These are phyloP conservation scores for Microcos paniculata DNA, from an alignment of 345 rosid genomes.

Conservation along the genomic window DNA sequence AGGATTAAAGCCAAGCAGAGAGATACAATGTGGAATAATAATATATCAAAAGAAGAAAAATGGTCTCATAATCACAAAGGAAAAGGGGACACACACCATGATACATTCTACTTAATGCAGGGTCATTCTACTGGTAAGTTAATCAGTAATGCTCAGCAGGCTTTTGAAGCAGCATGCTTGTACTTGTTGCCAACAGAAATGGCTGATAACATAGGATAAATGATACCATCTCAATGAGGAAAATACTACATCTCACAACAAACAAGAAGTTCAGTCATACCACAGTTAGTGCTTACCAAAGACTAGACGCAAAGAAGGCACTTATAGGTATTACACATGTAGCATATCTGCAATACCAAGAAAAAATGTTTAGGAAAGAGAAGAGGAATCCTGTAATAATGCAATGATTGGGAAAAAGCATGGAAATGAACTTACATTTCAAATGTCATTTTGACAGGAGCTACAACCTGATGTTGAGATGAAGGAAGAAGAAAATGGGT, in stretches of 20 bases:
- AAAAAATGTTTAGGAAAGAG: constrained; percentile 19
- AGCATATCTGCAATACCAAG: constrained; percentile 59
- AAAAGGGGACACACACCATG: not conserved
- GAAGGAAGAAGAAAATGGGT: constrained; percentile 6
- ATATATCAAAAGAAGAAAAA: not conserved
- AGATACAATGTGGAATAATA: not conserved
- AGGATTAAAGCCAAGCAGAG: not conserved
- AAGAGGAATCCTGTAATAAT: not conserved
- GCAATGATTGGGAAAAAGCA: not conserved
- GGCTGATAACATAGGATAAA: not conserved
- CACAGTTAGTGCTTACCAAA: constrained; percentile 65
- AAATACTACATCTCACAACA: not conserved
- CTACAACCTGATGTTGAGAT: constrained; percentile 60
- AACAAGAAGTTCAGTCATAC: constrained; percentile 2
- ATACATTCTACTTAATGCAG: not conserved
- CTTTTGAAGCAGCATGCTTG: not conserved
- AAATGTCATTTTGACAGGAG: constrained; percentile 95
- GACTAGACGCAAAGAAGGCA: constrained; percentile 97
- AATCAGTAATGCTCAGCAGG: not conserved
- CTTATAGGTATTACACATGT: constrained; percentile 94
- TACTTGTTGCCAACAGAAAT: not conserved
- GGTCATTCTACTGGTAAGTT: not conserved
- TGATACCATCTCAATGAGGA: not conserved
- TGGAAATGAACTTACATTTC: constrained; percentile 63
- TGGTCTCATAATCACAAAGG: not conserved